Evolutionary conservation across 176 grass and related monocot genomes (phyloP).

Genomic region (Cenchrus americanus): DNA sequence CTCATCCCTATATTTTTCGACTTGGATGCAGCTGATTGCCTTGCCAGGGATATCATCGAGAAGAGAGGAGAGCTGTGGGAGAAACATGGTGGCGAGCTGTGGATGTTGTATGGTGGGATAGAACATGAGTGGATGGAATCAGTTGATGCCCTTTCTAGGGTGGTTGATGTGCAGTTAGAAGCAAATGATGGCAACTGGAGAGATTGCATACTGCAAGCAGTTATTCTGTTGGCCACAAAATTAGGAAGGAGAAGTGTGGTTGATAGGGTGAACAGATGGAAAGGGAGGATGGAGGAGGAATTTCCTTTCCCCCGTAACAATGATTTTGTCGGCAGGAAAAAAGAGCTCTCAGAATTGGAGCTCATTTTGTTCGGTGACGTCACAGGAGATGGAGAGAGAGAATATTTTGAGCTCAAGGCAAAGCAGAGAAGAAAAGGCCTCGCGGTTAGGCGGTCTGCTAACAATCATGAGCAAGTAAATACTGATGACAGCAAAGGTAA

Average conservation of each 20-base stretch:
- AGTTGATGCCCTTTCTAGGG: slow-evolving; percentile 80
- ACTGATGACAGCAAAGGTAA: slow-evolving; percentile 74
- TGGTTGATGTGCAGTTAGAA: slow-evolving; percentile 78
- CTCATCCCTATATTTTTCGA: slow-evolving; percentile 92
- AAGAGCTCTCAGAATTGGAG: slow-evolving; percentile 89
- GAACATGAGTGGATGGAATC: slow-evolving; percentile 93
- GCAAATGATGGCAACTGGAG: slow-evolving; percentile 87
- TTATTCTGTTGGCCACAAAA: slow-evolving; percentile 76
- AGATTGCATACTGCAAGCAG: slow-evolving; percentile 74
- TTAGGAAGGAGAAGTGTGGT: slow-evolving; percentile 85
- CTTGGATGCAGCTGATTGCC: slow-evolving; percentile 78
- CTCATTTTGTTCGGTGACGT: slow-evolving; percentile 97
- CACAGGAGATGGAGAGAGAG: slow-evolving; percentile 83
- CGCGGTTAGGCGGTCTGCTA: slow-evolving; percentile 45
- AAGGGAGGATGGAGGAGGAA: slow-evolving; percentile 79
- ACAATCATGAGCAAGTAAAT: slow-evolving; percentile 56
- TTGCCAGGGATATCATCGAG: slow-evolving; percentile 95
- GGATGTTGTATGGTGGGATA: slow-evolving; percentile 95
- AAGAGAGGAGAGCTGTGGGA: slow-evolving; percentile 97
- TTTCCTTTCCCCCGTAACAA: slow-evolving; percentile 86
- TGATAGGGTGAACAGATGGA: slow-evolving; percentile 87
- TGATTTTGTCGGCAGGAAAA: slow-evolving; percentile 85
- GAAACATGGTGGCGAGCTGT: slow-evolving; percentile 93
- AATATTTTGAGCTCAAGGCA: slow-evolving; percentile 91
- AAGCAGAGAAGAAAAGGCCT: slow-evolving; percentile 61